Evolutionary conservation across 345 rosid species (phyloP).

Genomic region (Murraya paniculata): DNA sequence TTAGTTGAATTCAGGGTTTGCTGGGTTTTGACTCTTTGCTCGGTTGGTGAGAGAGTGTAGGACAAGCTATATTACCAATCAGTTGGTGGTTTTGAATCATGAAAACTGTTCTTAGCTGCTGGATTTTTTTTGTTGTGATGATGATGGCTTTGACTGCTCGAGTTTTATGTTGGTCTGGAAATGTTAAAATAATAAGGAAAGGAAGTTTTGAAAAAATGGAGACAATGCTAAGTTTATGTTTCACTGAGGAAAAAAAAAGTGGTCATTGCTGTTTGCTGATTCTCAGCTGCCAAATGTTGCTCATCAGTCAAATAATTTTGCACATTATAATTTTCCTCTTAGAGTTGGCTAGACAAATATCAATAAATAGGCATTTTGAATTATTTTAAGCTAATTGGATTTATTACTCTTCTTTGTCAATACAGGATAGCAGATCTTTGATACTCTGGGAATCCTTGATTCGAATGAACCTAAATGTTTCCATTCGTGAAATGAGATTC

Average conservation of each 20-base stretch:
- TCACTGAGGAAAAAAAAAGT: not conserved
- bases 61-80: not conserved
- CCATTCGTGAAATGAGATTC: constrained; percentile 10
- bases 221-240: not conserved
- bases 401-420: constrained; percentile 1
- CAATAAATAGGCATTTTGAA: not conserved
- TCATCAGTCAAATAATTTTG: not conserved
- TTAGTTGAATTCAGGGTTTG: not conserved
- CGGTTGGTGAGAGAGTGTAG: constrained; percentile 3
- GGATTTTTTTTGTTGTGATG: not conserved
- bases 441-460: constrained; percentile 10
- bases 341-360: not conserved
- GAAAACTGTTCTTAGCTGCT: not conserved
- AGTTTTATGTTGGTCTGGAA: constrained; percentile 5
- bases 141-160: not conserved
- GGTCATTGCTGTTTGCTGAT: not conserved
- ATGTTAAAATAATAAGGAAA: not conserved
- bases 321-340: not conserved
- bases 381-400: constrained; percentile 14
- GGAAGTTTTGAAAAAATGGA: not conserved
- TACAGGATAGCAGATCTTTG: constrained; percentile 24
- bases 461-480: not conserved
- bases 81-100: not conserved
- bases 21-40: not conserved
- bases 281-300: not conserved